Evolutionary conservation across 768 basidiomycete genomes (phyloP).

Genomic region (Russula vinacea): DNA sequence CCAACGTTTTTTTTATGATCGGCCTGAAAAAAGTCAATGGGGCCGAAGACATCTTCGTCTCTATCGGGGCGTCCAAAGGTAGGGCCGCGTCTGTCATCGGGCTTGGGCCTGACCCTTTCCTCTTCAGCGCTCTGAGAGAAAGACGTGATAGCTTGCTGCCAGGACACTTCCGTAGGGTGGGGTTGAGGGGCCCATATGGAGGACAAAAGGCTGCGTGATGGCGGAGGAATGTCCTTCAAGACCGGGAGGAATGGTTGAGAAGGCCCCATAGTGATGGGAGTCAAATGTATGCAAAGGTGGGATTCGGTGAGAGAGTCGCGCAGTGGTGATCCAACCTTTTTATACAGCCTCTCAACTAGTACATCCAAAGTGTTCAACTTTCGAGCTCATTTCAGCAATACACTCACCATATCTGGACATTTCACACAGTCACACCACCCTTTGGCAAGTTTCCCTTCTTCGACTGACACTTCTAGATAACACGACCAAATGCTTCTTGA

Average conservation of each 20-base stretch:
- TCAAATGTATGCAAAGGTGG: conserved; percentile 14
- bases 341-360: conserved; percentile 24
- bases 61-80: conserved; percentile 37
- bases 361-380: conserved; percentile 16
- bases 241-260: conserved; percentile 28
- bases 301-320: conserved; percentile 20
- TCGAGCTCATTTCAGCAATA: conserved; percentile 18
- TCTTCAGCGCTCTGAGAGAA: conserved; percentile 48
- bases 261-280: conserved; percentile 21
- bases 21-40: conserved; percentile 40
- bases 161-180: conserved; percentile 59
- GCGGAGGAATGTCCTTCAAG: conserved; percentile 23
- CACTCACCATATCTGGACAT: conserved; percentile 22
- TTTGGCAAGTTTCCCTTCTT: conserved; percentile 26
- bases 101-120: conserved; percentile 32
- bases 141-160: conserved; percentile 65
- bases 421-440: conserved; percentile 26
- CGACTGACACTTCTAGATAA: conserved; percentile 28
- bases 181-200: conserved; percentile 87
- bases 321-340: conserved; percentile 24
- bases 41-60: conserved; percentile 67
- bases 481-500: conserved; percentile 20
- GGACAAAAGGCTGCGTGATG: conserved; percentile 30
- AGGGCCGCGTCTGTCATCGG: conserved; percentile 34
- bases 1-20: conserved; percentile 54